A percentile compares a stretch with the other conserved stretches of the same genome.
These are phyloP conservation scores for Syzygium syzygioides DNA, from an alignment of 441 rosid species.

Conservation along the genomic window DNA sequence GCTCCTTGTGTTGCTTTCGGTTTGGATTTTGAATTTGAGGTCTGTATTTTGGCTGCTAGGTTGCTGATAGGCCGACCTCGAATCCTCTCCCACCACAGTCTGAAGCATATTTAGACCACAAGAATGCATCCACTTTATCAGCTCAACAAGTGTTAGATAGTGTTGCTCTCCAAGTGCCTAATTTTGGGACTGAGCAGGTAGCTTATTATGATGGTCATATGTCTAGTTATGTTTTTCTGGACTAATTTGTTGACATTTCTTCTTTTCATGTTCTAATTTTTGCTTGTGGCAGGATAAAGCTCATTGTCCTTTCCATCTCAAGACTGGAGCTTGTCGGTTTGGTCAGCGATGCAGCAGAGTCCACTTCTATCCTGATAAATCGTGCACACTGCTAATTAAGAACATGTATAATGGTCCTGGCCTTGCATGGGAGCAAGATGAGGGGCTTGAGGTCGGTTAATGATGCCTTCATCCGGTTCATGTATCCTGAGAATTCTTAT, in stretches of 20 bases:
- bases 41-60: constrained; percentile 31
- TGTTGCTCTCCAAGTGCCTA: constrained; percentile 87
- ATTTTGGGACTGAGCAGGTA: constrained; percentile 96
- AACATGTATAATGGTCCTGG: constrained; percentile 98
- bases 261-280: not conserved
- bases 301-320: constrained; percentile 95
- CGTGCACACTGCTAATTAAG: constrained; percentile 79
- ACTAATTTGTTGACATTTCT: not conserved
- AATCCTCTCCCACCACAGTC: constrained; percentile 90
- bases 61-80: constrained; percentile 70
- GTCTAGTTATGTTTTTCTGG: not conserved
- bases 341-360: constrained; percentile 95
- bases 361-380: constrained; percentile 85
- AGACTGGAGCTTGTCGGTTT: constrained; percentile 97
- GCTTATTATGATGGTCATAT: not conserved
- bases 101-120: constrained; percentile 44
- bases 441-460: constrained; percentile 99
- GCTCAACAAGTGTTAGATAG: constrained; percentile 62
- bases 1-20: not conserved
- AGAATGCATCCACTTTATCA: constrained; percentile 31
- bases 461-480: constrained; percentile 59
- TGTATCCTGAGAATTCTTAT: constrained; percentile 71
- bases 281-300: constrained; percentile 72
- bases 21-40: not conserved
- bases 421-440: constrained; percentile 94